A percentile compares a stretch with the other conserved stretches of the same genome.
Evolutionary conservation across 2,329 filamentous ascomycete species (phyloP).

Genomic region (Thielaviopsis euricoi): DNA sequence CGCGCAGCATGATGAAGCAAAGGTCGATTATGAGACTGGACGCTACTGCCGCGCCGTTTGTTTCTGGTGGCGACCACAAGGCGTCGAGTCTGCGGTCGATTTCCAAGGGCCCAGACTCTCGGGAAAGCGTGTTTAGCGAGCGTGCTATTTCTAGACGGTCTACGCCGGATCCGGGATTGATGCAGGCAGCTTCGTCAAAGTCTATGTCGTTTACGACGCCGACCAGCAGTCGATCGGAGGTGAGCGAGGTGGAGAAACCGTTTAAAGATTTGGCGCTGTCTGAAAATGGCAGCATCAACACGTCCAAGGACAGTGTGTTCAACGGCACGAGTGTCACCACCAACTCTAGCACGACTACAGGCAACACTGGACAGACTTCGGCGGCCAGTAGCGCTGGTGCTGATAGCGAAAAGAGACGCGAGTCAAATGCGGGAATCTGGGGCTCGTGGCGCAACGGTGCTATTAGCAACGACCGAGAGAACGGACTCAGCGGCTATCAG

Average conservation of each 20-base stretch:
- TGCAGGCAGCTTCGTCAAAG: conserved; percentile 3
- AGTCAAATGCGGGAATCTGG: conserved; percentile 38
- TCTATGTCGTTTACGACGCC: conserved; percentile 8
- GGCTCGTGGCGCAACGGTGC: conserved; percentile 51
- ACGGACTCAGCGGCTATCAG: conserved; percentile 46
- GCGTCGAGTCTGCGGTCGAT: conserved; percentile 3
- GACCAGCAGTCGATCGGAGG: conserved; percentile 4
- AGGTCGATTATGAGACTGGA: conserved; percentile 46
- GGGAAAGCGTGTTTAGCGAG: neutral
- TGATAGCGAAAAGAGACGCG: conserved; percentile 5
- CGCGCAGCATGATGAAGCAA: conserved; percentile 38
- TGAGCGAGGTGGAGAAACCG: conserved; percentile 5
- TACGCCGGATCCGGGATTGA: conserved; percentile 16
- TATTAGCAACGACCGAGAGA: conserved; percentile 29
- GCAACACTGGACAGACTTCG: conserved; percentile 18
- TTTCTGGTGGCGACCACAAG: conserved; percentile 21
- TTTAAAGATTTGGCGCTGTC: conserved; percentile 6
- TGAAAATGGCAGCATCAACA: conserved; percentile 9
- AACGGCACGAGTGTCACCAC: neutral
- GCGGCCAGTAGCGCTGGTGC: conserved; percentile 14
- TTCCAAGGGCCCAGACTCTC: conserved; percentile 5
- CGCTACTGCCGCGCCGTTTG: conserved; percentile 23
- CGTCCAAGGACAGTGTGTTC: conserved; percentile 9
- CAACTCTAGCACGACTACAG: conserved; percentile 10
- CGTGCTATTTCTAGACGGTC: conserved; percentile 18